Conservation (phyloP, 2,329 filamentous ascomycete species). For the Aspergillus sp. region DNA sequence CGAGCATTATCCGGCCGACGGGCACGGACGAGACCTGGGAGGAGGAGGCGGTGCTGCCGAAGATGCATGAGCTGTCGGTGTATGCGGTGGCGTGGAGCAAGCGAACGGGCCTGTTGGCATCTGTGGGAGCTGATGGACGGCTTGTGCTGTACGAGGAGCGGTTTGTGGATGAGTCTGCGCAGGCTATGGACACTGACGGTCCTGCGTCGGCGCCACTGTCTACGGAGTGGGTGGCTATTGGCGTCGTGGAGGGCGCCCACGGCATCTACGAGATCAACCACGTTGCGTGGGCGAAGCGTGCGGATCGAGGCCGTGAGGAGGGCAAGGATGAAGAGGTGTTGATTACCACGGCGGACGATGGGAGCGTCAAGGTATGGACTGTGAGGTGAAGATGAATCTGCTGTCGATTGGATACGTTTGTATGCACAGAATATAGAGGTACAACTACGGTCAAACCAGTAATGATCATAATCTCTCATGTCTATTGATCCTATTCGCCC, state of each 20-base stretch:
- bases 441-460: too few species aligned
- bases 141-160: conserved; percentile 75
- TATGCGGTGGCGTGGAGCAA: conserved; percentile 85
- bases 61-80: conserved; percentile 72
- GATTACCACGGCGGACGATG: conserved; percentile 89
- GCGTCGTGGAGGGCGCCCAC: conserved; percentile 70
- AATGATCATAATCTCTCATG: background rate
- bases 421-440: too few species aligned
- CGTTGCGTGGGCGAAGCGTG: conserved; percentile 78
- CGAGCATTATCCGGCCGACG: conserved; percentile 80
- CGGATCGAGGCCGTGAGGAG: conserved; percentile 60
- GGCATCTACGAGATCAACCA: conserved; percentile 95
- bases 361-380: conserved; percentile 79
- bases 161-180: conserved; percentile 26
- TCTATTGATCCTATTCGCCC: conserved; percentile 3
- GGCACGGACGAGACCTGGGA: conserved; percentile 78
- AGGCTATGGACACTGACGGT: conserved; percentile 25
- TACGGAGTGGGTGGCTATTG: conserved; percentile 69
- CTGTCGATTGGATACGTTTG: background rate
- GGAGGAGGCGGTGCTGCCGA: conserved; percentile 72
- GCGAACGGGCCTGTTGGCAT: conserved; percentile 74
- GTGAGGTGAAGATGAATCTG: conserved; percentile 32
- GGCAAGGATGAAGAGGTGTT: conserved; percentile 71
- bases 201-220: conserved; percentile 22
- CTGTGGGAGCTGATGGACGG: conserved; percentile 80